Evolutionary conservation across 2,329 filamentous ascomycete species (phyloP).

Genomic region (Colletotrichum liriopes): DNA sequence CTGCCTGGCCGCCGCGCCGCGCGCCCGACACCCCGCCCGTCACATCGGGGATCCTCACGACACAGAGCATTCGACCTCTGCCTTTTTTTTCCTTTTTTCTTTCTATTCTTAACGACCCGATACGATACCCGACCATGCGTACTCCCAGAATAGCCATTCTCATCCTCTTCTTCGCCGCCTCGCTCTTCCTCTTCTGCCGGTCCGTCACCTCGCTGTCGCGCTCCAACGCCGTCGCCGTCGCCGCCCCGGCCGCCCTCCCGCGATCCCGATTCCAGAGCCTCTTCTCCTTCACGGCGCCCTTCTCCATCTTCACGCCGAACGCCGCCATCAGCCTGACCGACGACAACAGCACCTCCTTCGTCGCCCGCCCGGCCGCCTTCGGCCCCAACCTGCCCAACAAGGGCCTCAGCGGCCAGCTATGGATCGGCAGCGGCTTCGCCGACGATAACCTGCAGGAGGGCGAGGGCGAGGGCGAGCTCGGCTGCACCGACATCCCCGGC

Average conservation of each 20-base stretch:
- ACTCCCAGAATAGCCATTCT: constrained; percentile 69
- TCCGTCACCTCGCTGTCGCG: constrained; percentile 61
- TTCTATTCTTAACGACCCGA: constrained; percentile 23
- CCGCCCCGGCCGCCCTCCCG: constrained; percentile 44
- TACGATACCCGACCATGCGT: constrained; percentile 61
- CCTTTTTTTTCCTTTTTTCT: background rate
- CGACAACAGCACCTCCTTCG: constrained; percentile 97
- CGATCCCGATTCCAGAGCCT: constrained; percentile 68
- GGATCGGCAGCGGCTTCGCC: constrained; percentile 93
- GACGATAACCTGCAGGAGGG: constrained; percentile 80
- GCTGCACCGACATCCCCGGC: constrained; percentile 93
- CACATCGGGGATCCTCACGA: constrained; percentile 8
- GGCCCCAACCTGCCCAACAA: constrained; percentile 82
- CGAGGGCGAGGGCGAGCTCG: constrained; percentile 85
- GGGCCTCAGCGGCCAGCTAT: constrained; percentile 90
- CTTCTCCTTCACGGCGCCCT: constrained; percentile 81
- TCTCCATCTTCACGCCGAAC: constrained; percentile 93
- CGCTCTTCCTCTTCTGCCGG: constrained; percentile 70
- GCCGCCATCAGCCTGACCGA: constrained; percentile 97
- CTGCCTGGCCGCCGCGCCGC: constrained; percentile 20
- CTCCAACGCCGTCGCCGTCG: constrained; percentile 29
- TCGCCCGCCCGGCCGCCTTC: constrained; percentile 93
- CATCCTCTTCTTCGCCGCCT: constrained; percentile 67
- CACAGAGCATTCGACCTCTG: constrained; percentile 11
- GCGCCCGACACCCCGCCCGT: constrained; percentile 11